Conservation (phyloP, 1,284 basidiomycete species). For the Cryptococcus sp. region DNA sequence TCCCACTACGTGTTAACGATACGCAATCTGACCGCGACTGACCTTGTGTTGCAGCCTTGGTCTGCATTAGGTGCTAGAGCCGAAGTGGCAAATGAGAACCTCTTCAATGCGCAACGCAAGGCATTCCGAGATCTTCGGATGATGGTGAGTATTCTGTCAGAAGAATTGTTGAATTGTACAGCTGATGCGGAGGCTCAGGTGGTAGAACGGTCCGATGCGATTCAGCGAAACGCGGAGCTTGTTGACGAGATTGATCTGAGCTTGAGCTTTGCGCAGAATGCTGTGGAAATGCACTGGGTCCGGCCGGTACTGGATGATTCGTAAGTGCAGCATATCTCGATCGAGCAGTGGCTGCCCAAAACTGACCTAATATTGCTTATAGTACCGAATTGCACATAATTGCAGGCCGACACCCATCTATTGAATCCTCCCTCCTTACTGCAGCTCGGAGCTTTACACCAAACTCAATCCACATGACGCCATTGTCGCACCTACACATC, state of each 20-base stretch:
- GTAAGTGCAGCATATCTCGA: slow-evolving; percentile 55
- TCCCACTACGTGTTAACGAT: not conserved
- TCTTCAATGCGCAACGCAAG: slow-evolving; percentile 65
- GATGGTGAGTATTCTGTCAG: slow-evolving; percentile 58
- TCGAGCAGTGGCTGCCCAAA: too few relatives aligned
- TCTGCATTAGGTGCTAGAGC: slow-evolving; percentile 68
- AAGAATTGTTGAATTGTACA: not conserved
- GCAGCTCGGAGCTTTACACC: slow-evolving; percentile 76
- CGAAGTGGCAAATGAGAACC: slow-evolving; percentile 60
- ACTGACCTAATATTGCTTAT: slow-evolving; percentile 7
- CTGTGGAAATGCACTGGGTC: slow-evolving; percentile 74
- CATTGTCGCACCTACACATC: slow-evolving; percentile 65
- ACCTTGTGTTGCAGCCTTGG: slow-evolving; percentile 64
- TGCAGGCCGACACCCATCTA: slow-evolving; percentile 87
- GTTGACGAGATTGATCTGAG: slow-evolving; percentile 89
- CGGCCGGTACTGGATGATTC: slow-evolving; percentile 70
- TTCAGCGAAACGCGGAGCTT: slow-evolving; percentile 75
- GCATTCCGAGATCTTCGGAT: slow-evolving; percentile 68
- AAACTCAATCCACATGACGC: slow-evolving; percentile 70
- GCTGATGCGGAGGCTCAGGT: slow-evolving; percentile 59
- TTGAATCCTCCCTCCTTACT: slow-evolving; percentile 81
- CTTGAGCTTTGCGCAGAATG: slow-evolving; percentile 77
- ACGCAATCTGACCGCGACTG: not conserved
- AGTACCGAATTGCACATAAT: slow-evolving; percentile 68
- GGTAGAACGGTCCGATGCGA: slow-evolving; percentile 58